Evolutionary conservation across 2,329 filamentous ascomycete species (phyloP).

Genomic region (Boeremia lycopersici): DNA sequence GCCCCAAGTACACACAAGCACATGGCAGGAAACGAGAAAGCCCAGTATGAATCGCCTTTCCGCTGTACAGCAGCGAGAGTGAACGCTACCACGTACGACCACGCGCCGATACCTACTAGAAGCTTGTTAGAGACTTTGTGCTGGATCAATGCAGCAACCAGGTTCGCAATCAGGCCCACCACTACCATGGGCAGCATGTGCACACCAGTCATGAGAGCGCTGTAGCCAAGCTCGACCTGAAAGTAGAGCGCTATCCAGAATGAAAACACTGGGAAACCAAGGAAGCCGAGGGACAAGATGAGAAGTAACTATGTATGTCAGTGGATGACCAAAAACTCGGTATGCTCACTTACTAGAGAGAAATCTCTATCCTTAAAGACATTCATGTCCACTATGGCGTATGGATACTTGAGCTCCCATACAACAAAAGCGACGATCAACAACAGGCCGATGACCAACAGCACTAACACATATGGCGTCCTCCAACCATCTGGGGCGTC

Average conservation of each 20-base stretch:
- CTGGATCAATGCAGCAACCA: constrained; percentile 66
- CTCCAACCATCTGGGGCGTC: constrained; percentile 68
- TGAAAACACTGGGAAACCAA: constrained; percentile 64
- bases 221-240: constrained; percentile 60
- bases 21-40: constrained; percentile 66
- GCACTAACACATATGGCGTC: constrained; percentile 65
- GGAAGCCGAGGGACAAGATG: constrained; percentile 65
- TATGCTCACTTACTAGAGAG: constrained; percentile 55
- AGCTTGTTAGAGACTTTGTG: constrained; percentile 69
- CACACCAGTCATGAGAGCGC: constrained; percentile 65
- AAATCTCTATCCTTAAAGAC: constrained; percentile 69
- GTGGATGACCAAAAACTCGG: neutral
- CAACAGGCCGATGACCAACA: constrained; percentile 65
- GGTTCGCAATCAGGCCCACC: constrained; percentile 66
- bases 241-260: constrained; percentile 72
- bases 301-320: constrained; percentile 55
- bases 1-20: constrained; percentile 68
- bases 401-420: constrained; percentile 63
- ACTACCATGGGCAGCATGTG: constrained; percentile 70
- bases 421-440: constrained; percentile 63
- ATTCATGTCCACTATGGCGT: constrained; percentile 59
- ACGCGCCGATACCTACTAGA: constrained; percentile 61
- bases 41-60: constrained; percentile 66
- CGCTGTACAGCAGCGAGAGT: constrained; percentile 64
- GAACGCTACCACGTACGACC: constrained; percentile 53